Percentiles rank a stretch among this genome's conserved stretches.
These are phyloP conservation scores for Polysphondylium violaceum DNA, from an alignment of 78 protist species.

Conservation along the genomic window DNA sequence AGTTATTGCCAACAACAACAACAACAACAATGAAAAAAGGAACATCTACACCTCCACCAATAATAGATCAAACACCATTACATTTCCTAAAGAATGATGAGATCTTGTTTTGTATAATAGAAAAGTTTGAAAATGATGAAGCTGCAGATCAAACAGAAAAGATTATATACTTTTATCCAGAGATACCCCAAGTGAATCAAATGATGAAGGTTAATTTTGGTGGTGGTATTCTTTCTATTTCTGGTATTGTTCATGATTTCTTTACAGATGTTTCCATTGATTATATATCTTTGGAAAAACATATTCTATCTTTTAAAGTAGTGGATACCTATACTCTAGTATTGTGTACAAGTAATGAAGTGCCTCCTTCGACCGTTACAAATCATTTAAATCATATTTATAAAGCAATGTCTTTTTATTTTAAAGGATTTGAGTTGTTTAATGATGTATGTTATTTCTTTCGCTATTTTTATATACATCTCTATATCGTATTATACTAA, in stretches of 20 bases:
- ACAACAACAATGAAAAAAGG: no score
- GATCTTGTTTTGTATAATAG: slow-evolving; percentile 46
- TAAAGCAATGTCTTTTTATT: slow-evolving; percentile 35
- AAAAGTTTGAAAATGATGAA: slow-evolving; percentile 36
- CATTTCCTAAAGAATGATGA: neutral
- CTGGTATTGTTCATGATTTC: slow-evolving; percentile 14
- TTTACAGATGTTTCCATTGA: slow-evolving; percentile 18
- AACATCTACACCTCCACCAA: no score
- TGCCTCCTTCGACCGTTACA: slow-evolving; percentile 47
- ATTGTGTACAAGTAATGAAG: slow-evolving; percentile 12
- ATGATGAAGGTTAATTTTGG: slow-evolving; percentile 39
- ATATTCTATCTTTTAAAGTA: slow-evolving; percentile 11
- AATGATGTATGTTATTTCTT: neutral
- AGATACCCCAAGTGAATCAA: neutral
- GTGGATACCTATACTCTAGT: slow-evolving; percentile 42
- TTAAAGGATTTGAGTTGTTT: slow-evolving; percentile 10
- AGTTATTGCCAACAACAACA: no score
- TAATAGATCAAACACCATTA: no score
- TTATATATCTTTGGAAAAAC: slow-evolving; percentile 18
- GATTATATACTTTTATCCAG: slow-evolving; percentile 52
- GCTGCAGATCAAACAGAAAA: slow-evolving; percentile 30
- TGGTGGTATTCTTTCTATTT: slow-evolving; percentile 44
- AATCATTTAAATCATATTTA: slow-evolving; percentile 29
- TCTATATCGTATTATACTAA: neutral
- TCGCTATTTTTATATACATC: neutral